Evolutionary conservation across 371 early-diverging fungal genomes (phyloP).

Genomic region (Blakeslea trispora): DNA sequence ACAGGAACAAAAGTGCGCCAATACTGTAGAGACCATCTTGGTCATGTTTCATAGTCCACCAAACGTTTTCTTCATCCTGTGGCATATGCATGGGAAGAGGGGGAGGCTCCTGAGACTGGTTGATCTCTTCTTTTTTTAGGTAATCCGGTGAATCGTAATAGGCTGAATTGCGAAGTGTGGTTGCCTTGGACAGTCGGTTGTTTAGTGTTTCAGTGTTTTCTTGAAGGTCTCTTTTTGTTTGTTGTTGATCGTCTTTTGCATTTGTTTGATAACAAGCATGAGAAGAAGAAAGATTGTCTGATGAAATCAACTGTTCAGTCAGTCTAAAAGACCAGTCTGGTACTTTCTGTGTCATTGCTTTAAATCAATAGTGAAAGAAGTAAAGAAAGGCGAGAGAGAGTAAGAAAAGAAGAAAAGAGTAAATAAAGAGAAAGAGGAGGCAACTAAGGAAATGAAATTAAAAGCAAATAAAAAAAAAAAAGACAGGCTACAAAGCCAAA

Average conservation of each 20-base stretch:
- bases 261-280: constrained; percentile 8
- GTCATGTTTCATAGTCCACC: constrained; percentile 37
- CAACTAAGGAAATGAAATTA: no score
- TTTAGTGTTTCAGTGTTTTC: constrained; percentile 9
- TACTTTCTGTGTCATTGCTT: constrained; percentile 7
- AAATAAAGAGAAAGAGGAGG: constrained; percentile 6
- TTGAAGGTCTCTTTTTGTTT: constrained; percentile 15
- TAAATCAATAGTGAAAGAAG: neutral
- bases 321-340: constrained; percentile 21
- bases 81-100: neutral
- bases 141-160: neutral
- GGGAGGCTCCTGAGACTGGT: neutral
- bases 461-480: no score
- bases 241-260: constrained; percentile 15
- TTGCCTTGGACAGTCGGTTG: constrained; percentile 13
- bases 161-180: constrained; percentile 7
- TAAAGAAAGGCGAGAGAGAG: neutral
- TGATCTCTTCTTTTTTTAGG: constrained; percentile 2
- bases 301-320: constrained; percentile 21
- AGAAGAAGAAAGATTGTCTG: constrained; percentile 6
- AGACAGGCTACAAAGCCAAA: no score
- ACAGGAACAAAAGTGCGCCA: constrained; percentile 38
- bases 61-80: constrained; percentile 11
- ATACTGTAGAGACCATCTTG: constrained; percentile 39
- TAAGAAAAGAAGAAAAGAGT: constrained; percentile 10